Evolutionary conservation across 306 rosid species (phyloP), one percentile per base, ranked within the genome.

Genomic region (Urtica urens): DNA sequence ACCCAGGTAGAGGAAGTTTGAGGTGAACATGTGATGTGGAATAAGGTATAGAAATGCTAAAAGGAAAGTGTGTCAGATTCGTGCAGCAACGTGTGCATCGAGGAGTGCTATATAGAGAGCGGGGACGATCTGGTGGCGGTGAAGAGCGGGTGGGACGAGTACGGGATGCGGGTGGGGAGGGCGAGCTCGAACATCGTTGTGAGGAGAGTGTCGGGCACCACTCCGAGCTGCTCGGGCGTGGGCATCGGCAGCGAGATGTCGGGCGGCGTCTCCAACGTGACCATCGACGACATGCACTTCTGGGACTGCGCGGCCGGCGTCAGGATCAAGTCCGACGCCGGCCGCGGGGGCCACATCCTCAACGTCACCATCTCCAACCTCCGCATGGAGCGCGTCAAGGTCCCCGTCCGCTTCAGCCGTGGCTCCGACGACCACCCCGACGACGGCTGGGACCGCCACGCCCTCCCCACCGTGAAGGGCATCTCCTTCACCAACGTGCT

Each of bases 161-260:
- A 90, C 38, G 99, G 99, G 67, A 92, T 92, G 44, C 43, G 34
- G 38, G 49, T 79, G 71, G 84, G 78, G 37, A 80, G 53, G 10
- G 87, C 96, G 0, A 79, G 94, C 72, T 58, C 86, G 39, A 85
- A 90, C 44, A 77, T 90, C 43, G 38, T 85, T 33, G 79, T 92
- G 57, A 77, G 96, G 57, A 76, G 87, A 77, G 76, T 92, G 46
- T 80, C 87, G 0, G 99, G 99, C 46, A 92, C 96, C 10, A 92
- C 94, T 16, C 96, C 99, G 10, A 92, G 94, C 22, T 85, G 99
- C 61, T 92, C 96, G 12, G 94, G 94, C 42, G 76, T 92, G 1
- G 99, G 96, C 72, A 82, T 92, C 66, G 99, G 99, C 10, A 90
- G 95, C 23, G 99, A 90, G 59, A 90, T 90, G 99, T 85, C 96